Evolutionary conservation across 2,329 filamentous ascomycete genomes (phyloP).

Genomic region (Diaporthe eres): DNA sequence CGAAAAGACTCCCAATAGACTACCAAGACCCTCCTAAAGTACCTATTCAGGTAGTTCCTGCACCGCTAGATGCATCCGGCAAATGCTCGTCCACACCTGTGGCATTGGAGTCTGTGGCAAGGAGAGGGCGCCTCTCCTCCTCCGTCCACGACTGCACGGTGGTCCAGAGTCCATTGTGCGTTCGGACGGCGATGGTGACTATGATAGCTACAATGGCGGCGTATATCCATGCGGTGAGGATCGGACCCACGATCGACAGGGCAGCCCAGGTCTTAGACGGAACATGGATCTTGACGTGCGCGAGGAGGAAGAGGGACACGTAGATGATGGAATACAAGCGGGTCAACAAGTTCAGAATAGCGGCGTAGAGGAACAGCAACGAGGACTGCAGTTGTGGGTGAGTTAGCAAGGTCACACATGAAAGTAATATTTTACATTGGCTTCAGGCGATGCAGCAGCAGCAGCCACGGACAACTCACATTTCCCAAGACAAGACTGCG

Average conservation of each 20-base stretch:
- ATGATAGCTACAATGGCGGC: background rate
- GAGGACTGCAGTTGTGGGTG: slow-evolving; percentile 1
- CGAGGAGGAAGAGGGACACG: background rate
- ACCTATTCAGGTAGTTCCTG: background rate
- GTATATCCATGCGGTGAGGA: slow-evolving; percentile 1
- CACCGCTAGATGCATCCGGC: background rate
- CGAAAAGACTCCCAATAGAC: background rate
- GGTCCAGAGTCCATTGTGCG: background rate
- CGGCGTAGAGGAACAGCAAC: background rate
- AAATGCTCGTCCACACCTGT: background rate
- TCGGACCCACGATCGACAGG: background rate
- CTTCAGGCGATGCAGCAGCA: background rate
- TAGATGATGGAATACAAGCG: background rate
- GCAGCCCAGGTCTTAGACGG: background rate
- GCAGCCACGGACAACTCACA: slow-evolving; percentile 1
- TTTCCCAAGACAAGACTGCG: background rate
- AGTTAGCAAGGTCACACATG: background rate
- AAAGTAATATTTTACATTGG: background rate
- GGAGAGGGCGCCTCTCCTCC: background rate
- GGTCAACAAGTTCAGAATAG: background rate
- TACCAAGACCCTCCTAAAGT: background rate
- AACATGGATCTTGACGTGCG: background rate
- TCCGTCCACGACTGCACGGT: slow-evolving; percentile 3
- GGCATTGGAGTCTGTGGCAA: background rate
- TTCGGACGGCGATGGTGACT: background rate